Evolutionary conservation across 805 yeast species (phyloP), one percentile per base, ranked within the genome.

Genomic region (Maudiozyma barnettii): DNA sequence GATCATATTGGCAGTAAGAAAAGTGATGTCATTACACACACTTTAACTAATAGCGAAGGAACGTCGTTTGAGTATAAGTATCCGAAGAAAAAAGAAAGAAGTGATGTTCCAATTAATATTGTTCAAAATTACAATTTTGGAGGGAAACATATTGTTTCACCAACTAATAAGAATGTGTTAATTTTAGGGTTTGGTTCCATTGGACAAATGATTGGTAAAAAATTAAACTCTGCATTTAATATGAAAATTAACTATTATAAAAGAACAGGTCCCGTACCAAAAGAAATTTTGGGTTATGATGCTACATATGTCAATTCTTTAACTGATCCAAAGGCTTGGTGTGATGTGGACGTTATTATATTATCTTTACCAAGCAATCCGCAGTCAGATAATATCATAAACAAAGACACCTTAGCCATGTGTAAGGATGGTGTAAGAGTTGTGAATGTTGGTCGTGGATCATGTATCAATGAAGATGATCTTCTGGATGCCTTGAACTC

Each of bases 101-200:
- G 36, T 9, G 36, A 33, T 13, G 19, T 18, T 38, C 38, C 43
- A 4, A 40, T 61, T 47, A 56, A 69, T 59, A 66, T 71, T 50
- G 67, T 72, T 0, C 63, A 65, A 37, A 71, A 76, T 16, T 73
- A 73, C 19, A 55, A 59, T 18, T 63, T 78, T 2, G 81, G 78
- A 38, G 71, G 76, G 2, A 66, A 76, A 21, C 58, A 58, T 26
- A 60, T 75, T 54, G 77, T 62, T 19, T 71, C 78, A 4, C 88
- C 89, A 6, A 60, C 63, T 14, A 79, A 79, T 19, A 81, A 78
- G 57, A 68, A 68, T 21, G 88, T 73, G 1, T 77, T 81, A 2
- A 72, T 85, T 31, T 76, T 83, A 3, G 95, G 95, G 0, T 80
- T 84, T 56, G 95, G 95, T 1, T 70, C 78, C 19, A 85, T 85